Evolutionary conservation across 2,329 filamentous ascomycete genomes (phyloP).

Genomic region (Fusarium setosum): DNA sequence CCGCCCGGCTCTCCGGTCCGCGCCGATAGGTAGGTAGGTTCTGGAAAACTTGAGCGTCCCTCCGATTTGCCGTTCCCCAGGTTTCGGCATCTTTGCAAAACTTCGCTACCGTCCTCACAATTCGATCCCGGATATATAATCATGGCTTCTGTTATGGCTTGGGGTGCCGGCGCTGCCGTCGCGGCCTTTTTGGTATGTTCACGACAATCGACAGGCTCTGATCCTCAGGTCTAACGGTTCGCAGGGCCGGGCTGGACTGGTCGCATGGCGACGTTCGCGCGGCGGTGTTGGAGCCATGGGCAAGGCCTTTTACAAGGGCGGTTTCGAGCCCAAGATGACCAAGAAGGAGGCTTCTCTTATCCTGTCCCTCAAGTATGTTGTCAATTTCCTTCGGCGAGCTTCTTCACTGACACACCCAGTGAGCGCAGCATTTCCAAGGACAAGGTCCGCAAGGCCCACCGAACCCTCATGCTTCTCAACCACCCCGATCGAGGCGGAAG

Average conservation of each 20-base stretch:
- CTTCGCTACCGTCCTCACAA: neutral
- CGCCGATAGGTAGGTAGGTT: conserved; percentile 35
- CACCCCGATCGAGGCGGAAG: conserved; percentile 97
- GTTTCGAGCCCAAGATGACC: conserved; percentile 97
- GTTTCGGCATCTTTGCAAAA: conserved; percentile 23
- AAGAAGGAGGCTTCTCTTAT: conserved; percentile 91
- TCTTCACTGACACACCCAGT: conserved; percentile 57
- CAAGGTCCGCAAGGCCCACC: conserved; percentile 94
- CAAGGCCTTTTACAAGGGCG: conserved; percentile 96
- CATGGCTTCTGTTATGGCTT: conserved; percentile 59
- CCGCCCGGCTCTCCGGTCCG: conserved; percentile 36
- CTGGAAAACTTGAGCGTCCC: conserved; percentile 40
- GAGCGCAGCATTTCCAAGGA: conserved; percentile 91
- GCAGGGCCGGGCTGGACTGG: conserved; percentile 90
- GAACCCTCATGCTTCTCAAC: conserved; percentile 95
- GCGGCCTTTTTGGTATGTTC: conserved; percentile 62
- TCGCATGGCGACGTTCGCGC: conserved; percentile 86
- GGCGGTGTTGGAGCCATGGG: conserved; percentile 84
- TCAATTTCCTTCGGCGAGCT: neutral
- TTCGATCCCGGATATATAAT: conserved; percentile 5
- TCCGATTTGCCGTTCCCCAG: conserved; percentile 30
- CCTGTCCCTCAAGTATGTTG: conserved; percentile 82
- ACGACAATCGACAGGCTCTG: neutral
- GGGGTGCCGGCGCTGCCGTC: conserved; percentile 61
- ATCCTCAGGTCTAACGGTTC: conserved; percentile 18